Evolutionary conservation across 2,329 filamentous ascomycete genomes (phyloP).

Genomic region (Trichoderma hamatum): DNA sequence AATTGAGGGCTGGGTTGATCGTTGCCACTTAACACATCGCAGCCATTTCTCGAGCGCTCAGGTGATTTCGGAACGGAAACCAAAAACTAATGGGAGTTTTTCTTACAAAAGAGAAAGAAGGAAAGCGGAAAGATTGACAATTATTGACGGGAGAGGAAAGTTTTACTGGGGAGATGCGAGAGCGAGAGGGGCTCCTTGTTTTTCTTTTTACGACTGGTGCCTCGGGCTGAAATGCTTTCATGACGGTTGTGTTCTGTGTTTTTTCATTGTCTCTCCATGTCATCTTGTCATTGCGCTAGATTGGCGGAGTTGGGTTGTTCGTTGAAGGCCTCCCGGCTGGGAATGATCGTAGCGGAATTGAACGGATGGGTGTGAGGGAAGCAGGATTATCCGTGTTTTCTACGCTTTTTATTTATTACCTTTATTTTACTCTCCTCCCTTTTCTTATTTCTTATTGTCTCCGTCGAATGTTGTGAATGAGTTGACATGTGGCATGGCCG

Average conservation of each 20-base stretch:
- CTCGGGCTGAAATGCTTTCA: slow-evolving; percentile 22
- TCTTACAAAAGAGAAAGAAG: background rate
- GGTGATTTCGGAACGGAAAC: slow-evolving; percentile 4
- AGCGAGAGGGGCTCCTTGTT: slow-evolving; percentile 33
- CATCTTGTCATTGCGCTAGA: slow-evolving; percentile 35
- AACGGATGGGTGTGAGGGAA: slow-evolving; percentile 29
- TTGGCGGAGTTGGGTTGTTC: slow-evolving; percentile 36
- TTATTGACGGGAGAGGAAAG: slow-evolving; percentile 9
- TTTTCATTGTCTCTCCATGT: slow-evolving; percentile 31
- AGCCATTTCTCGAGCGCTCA: slow-evolving; percentile 14
- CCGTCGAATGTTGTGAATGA: background rate
- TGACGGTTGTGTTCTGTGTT: slow-evolving; percentile 28
- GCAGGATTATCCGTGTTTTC: slow-evolving; percentile 25
- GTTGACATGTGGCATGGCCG: background rate
- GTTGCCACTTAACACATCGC: slow-evolving; percentile 7
- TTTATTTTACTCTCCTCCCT: slow-evolving; percentile 1
- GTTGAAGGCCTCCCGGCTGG: slow-evolving; percentile 30
- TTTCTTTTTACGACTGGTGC: slow-evolving; percentile 33
- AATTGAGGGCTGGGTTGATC: slow-evolving; percentile 15
- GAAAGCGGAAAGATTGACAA: slow-evolving; percentile 24
- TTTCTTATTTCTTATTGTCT: background rate
- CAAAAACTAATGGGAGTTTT: background rate
- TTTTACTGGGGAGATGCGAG: slow-evolving; percentile 3
- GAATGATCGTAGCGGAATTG: slow-evolving; percentile 33
- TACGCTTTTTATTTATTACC: background rate